Base-by-base conservation (phyloP, 2,329 filamentous ascomycete genomes). In the Penicillium griseofulvum region DNA sequence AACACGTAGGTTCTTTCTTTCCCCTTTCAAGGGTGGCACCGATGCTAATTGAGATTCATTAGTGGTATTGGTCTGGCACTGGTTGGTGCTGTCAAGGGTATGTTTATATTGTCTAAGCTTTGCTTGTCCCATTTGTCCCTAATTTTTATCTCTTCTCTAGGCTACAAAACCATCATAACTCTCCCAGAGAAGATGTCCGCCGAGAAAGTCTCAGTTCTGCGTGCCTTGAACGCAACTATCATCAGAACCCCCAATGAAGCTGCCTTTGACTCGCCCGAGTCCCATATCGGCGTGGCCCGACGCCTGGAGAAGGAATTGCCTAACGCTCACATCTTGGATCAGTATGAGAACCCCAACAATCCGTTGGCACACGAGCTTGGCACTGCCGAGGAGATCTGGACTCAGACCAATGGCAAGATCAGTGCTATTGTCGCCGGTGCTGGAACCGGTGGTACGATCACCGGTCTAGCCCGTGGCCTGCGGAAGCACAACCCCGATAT, bases 131-230 rank as follows among this genome's bases (percentile, higher is more conserved):
- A 33, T 39, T 3, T n/a, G n/a, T 41, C 16, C 46, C 46, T 47
- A 34, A 45, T 38, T 7, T 36, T 33, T 11, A 14, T 29, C 34
- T 28, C 2, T 29, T 38, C 19, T 43, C 29, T 19, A 76, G 75
- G 92, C 63, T 99, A 97, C 82, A 93, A 93, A 77, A 95, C 92
- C 38, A 97, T 99, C 77, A 99, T 99, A 74, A 99, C 94, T 11
- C 85, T 99, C 43, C 94, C 94, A 49, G 94, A 99, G 79, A 99
- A 99, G 82, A 99, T 99, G 94, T 97, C 91, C 1, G 89, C 91
- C 45, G 94, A 99, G 77, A 99, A 99, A 77, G 94, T 99, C 37
- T 89, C 93, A 2, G 94, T 99, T 28, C 83, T 99, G 59, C 89
- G 91, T 66, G 93, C 94, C 29, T 83, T 99, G 49, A 93, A 93